phyloP scores from a whole-genome alignment of 305 asterid genomes.

The Petunia hybrid region DNA sequence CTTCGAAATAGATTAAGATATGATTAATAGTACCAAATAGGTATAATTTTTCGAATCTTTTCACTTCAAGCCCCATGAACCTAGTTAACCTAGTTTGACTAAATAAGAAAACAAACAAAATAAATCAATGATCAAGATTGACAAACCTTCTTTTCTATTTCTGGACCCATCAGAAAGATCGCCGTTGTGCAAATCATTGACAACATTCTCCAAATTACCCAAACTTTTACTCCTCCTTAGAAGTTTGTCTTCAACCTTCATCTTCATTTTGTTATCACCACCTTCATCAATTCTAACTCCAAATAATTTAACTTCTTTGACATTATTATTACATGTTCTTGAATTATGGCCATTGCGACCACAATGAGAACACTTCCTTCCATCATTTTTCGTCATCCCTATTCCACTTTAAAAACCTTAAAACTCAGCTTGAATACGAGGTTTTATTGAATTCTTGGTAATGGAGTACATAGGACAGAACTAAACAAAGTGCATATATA shows the following conservation, averaged over 20 bases:
- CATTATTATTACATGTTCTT: constrained; percentile 34
- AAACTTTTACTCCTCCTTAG: constrained; percentile 39
- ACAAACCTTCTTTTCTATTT: constrained; percentile 35
- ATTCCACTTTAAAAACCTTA: background rate
- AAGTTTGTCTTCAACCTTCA: constrained; percentile 12
- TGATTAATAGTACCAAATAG: too few relatives aligned
- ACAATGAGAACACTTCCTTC: constrained; percentile 41
- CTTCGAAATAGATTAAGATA: background rate
- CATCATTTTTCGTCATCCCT: constrained; percentile 33
- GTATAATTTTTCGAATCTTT: too few relatives aligned
- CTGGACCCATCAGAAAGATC: constrained; percentile 40
- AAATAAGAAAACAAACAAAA: too few relatives aligned
- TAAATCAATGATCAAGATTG: background rate
- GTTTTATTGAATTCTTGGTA: constrained; percentile 27
- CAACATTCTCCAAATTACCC: constrained; percentile 35
- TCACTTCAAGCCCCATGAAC: too few relatives aligned
- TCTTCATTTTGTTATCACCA: background rate
- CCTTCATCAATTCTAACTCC: constrained; percentile 38
- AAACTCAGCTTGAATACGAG: background rate
- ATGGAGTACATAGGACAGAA: background rate
- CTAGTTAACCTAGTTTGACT: too few relatives aligned
- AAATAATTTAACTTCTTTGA: constrained; percentile 36
- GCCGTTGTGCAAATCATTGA: background rate
- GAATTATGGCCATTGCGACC: constrained; percentile 41
- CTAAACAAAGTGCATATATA: constrained; percentile 3